Evolutionary conservation across 352 stramenopile genomes (phyloP), one percentile per base, ranked within the genome.

Genomic region (Phytophthora fragariae): DNA sequence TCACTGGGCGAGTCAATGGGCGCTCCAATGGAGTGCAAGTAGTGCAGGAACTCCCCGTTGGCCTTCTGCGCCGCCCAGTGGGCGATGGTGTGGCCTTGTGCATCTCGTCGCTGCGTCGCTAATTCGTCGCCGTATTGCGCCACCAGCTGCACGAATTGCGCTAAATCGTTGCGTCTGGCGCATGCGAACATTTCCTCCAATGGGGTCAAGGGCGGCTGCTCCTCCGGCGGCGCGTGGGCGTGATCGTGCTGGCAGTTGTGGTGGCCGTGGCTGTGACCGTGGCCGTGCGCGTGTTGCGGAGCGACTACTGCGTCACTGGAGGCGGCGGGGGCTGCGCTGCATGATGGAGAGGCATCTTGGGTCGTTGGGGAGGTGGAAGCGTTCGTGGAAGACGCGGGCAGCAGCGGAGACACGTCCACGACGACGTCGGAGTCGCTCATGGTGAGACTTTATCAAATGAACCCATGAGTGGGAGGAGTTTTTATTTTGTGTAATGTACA

Each of bases 41-140:
- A 90, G 57, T 82, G 59, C n/a, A 95, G 64, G 19, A 95, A 83
- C 57, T 86, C 86, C 3, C 68, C 70, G 27, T 68, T 83, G 19
- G 82, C 74, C 17, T 81, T 77, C 71, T 94, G 86, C 24, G 88
- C 86, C 33, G 84, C 76, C 86, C 88, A 95, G 71, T 95, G 88
- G 31, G 79, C 70, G 39, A 93, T 58, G 50, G 88, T 93, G 75
- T 95, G 87, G 53, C 88, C 88, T 69, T 88, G 81, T 1, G 79
- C 61, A 65, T 95, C 88, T 39, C 83, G 75, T 65, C 68, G 44
- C 5, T 74, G 69, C 37, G 58, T 74, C 53, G 75, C 74, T 39
- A 93, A 24, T 56, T 82, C 60, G 35, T 76, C 68, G 53, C 79
- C 81, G 60, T 88, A 77, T 37, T 82, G 57, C 12, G 68, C 71